A percentile compares a stretch with the other conserved stretches of the same genome.
Conservation (phyloP, 2,329 filamentous ascomycete genomes). For the Cytospora schulzeri region DNA sequence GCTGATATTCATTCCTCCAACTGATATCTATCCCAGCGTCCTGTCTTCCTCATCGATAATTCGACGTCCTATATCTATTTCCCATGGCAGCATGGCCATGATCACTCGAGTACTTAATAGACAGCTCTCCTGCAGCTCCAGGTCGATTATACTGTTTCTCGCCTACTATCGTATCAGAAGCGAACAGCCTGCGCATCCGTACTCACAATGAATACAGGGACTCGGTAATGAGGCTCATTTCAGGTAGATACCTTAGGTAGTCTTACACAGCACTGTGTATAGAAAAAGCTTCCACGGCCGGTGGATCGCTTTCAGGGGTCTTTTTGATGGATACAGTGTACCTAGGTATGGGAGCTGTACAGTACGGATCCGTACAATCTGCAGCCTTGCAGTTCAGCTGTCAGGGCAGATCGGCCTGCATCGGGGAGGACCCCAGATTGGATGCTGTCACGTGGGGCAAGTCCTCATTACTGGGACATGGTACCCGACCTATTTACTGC, state of each 20-base stretch:
- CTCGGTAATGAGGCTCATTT: not conserved
- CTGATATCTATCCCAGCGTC: not conserved
- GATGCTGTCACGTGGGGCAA: not conserved
- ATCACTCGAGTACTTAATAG: too few relatives aligned
- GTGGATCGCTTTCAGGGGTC: not conserved
- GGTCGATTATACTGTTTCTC: not conserved
- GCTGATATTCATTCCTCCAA: not conserved
- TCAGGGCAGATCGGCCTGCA: not conserved
- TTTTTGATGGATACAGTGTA: not conserved
- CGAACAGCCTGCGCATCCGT: not conserved
- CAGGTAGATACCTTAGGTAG: not conserved
- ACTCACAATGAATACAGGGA: not conserved
- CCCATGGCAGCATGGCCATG: not conserved
- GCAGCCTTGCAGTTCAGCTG: not conserved
- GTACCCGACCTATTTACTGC: not conserved
- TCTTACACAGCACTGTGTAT: not conserved
- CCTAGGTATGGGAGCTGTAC: too few relatives aligned
- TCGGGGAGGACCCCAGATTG: not conserved
- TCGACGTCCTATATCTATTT: too few relatives aligned
- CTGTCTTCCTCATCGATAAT: not conserved
- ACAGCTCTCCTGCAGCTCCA: not conserved
- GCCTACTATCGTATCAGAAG: not conserved
- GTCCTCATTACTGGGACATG: not conserved
- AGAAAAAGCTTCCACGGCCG: not conserved
- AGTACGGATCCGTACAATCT: not conserved